Evolutionary conservation across 1,284 basidiomycete species (phyloP), one percentile per base, ranked within the genome.

Genomic region (Uromyces viciae-fabae): DNA sequence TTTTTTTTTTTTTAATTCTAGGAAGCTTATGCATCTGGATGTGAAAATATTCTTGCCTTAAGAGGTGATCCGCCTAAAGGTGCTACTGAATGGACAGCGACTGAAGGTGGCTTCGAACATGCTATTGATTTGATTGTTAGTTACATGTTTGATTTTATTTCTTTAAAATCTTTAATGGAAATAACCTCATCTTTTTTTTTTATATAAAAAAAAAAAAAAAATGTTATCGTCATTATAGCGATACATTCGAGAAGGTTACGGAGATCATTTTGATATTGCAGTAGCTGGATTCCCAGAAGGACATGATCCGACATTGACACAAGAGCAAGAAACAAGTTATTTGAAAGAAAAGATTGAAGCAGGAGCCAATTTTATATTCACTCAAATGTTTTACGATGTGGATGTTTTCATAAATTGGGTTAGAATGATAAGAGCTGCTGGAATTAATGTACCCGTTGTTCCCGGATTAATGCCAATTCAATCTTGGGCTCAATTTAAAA

Each of bases 391-490:
- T 87, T 99, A 99, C 87, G 95, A 99, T 84, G 91, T 92, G 42
- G 91, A 94, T 82, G 89, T 90, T 72, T 96, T 96, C 86, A 87
- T 94, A 75, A 86, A 88, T 75, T 98, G 95, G 95, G 87, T 92
- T 19, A 86, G 88, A 83, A 91, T 90, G 56, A 91, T 95, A 42
- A 90, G 94, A 81, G 91, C 88, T 14, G 92, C 91, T 8, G 96
- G 95, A 40, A 95, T 99, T 85, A 90, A 88, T 0, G 90, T 95
- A 15, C 95, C 96, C 0, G 92, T 99, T 83, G 92, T 99, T 77
- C 95, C 97, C 1, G 94, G 95, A 3, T 91, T 99, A 82, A 98
- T 99, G 95, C 97, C 97, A 0, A 94, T 99, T 81, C 97, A 99
- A 85, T 98, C 93, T 58, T 98, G 94, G 85, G 90, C 92, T 25